Base-by-base conservation (phyloP, 768 basidiomycete genomes). In the Mycena indigotica region DNA sequence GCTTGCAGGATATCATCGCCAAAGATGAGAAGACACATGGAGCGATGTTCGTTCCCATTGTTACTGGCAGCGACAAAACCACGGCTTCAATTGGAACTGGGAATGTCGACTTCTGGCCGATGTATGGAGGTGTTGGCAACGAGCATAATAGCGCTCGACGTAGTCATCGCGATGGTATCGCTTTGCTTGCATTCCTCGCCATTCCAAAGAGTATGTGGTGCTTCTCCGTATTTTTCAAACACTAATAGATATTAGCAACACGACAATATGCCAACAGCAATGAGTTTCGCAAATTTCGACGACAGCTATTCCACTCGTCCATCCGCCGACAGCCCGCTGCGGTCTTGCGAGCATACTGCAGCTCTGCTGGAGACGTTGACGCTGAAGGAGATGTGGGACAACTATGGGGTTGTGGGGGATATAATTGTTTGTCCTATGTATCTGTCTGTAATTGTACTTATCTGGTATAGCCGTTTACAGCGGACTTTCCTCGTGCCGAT, bases 1-100 rank as follows among this genome's bases (percentile, higher is more conserved):
- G 17, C 40, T 29, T 21, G 45, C 48, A 72, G 70, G 67, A 73
- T 55, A 56, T 49, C 12, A 53, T 75, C 56, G 60, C 65, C 3
- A 23, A 52, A n/a, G 55, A 61, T 52, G 28, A n/a, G 6, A 23
- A 29, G 2, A 63, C 23, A 1, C 58, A 64, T 25, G 62, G 62
- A 10, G 56, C 59, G 24, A 44, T 53, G 32, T 61, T 61, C 15
- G 59, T 61, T 13, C 64, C 65, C 1, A 38, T 55, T 3, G 53
- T 66, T 8, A 38, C 57, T 4, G 63, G 63, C 6, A 66, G 60
- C 50, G 63, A 66, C 51, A 65, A 66, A 28, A 66, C 65, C 2
- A 64, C 60, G 4, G 55, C 64, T 2, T 64, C 65, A 0, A 50
- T 61, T 15, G 56, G 49, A 1, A 64, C 63, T 4, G 63, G 63